Evolutionary conservation across 2,329 filamentous ascomycete species (phyloP).

Genomic region (Colletotrichum sp.): DNA sequence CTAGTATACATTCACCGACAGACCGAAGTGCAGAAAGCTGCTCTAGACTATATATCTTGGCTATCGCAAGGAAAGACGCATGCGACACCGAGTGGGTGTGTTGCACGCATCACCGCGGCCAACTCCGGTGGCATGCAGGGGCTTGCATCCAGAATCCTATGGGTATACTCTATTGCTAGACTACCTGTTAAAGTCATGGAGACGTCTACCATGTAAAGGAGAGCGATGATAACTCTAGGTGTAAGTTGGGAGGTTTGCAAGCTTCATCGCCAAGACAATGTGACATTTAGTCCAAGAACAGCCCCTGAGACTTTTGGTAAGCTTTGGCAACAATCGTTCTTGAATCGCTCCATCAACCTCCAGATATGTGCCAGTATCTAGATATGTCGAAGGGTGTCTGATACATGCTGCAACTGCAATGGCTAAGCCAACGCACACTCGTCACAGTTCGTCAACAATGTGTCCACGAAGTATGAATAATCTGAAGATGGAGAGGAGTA

Average conservation of each 20-base stretch:
- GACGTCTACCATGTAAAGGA: background rate
- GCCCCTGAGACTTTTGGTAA: background rate
- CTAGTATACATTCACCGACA: background rate
- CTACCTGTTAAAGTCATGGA: background rate
- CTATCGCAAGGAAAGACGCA: background rate
- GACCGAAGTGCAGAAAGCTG: background rate
- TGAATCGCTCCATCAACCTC: background rate
- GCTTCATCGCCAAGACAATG: background rate
- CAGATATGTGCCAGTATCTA: background rate
- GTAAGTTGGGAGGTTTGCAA: rapidly evolving
- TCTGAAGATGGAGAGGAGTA: background rate
- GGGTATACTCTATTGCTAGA: background rate
- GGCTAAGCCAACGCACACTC: rapidly evolving
- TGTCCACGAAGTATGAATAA: background rate
- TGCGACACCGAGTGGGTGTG: background rate
- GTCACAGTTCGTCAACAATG: background rate
- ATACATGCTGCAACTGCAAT: background rate
- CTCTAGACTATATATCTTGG: background rate
- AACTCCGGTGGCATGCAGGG: background rate
- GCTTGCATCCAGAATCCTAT: background rate
- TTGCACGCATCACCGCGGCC: background rate
- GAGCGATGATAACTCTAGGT: rapidly evolving
- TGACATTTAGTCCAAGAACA: background rate
- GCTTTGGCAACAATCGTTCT: background rate
- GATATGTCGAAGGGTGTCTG: background rate